Base-by-base conservation (phyloP, 2,329 filamentous ascomycete species). In the Aspergillus flavus region DNA sequence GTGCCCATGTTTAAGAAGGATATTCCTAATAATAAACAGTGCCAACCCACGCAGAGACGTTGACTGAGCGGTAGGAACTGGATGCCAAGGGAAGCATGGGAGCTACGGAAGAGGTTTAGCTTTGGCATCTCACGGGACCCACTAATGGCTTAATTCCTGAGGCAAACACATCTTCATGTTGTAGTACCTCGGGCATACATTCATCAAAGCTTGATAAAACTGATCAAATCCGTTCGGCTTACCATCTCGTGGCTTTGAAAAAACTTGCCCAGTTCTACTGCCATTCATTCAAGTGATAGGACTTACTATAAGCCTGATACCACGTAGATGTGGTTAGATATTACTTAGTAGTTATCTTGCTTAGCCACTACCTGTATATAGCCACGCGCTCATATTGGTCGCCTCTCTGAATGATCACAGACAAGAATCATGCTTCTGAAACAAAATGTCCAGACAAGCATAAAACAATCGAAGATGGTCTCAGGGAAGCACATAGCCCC, bases 1-100 rank as follows among this genome's bases (percentile, higher is more conserved):
- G 56, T 50, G 34, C 61, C 62, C 76, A 78, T 78, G 16, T 57
- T 61, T 58, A 21, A 60, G 32, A 59, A 61, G 53, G 59, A 7
- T 67, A 48, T 54, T 61, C 30, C 43, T 61, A 56, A 48, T 21
- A 26, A 6, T 64, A 45, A 32, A 30, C 28, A 32, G 55, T 30
- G 32, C 19, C 30, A 50, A 57, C 61, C 28, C 61, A 57, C 6
- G 45, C 3, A 26, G 26, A 39, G 21, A 56, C 11, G 2, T 55
- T 55, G 21, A 26, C 21, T 39, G 11, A 14, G 21, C 28, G 16
- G 30, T 28, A n/a, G n/a, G 26, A 30, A 36, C 26, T 28, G 26
- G 26, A 34, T 54, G 21, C 21, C 21, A 23, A 2, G 2, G 21
- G 30, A 14, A 32, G 16, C 7, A 34, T 26, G 19, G 16, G 28